Conservation (phyloP, 2,329 filamentous ascomycete genomes). For the Microascus cirrosus region DNA sequence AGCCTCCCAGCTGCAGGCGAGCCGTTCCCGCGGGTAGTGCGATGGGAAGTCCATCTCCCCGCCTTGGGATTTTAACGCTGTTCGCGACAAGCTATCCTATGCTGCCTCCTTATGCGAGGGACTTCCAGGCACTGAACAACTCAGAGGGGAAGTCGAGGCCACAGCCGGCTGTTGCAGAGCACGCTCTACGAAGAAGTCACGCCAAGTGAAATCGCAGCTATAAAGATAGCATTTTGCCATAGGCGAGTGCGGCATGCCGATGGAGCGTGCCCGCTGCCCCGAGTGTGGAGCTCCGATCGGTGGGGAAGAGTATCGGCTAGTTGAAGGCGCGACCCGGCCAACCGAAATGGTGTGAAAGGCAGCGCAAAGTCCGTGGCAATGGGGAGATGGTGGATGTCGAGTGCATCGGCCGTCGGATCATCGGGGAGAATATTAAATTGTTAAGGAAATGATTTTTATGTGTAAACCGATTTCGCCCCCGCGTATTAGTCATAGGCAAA, state of each 20-base stretch:
- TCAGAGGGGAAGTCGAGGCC: conserved; percentile 4
- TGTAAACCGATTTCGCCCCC: no score
- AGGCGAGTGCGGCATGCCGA: conserved; percentile 56
- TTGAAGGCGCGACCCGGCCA: no score
- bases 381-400: no score
- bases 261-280: conserved; percentile 49
- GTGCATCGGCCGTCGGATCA: no score
- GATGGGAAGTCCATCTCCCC: no score
- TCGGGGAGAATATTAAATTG: no score
- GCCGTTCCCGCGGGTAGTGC: no score
- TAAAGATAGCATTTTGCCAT: conserved; percentile 46
- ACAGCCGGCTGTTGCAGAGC: conserved; percentile 15
- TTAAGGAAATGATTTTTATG: no score
- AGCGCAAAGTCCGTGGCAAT: no score
- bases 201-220: conserved; percentile 25
- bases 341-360: no score
- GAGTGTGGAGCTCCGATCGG: conserved; percentile 31
- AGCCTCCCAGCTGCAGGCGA: background rate
- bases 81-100: background rate
- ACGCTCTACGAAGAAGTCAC: conserved; percentile 28
- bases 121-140: background rate
- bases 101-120: background rate
- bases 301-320: no score
- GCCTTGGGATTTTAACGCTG: background rate
- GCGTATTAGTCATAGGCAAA: no score